These are phyloP conservation scores for Leccinum variicolor DNA, from an alignment of 768 basidiomycete species.

Conservation along the genomic window DNA sequence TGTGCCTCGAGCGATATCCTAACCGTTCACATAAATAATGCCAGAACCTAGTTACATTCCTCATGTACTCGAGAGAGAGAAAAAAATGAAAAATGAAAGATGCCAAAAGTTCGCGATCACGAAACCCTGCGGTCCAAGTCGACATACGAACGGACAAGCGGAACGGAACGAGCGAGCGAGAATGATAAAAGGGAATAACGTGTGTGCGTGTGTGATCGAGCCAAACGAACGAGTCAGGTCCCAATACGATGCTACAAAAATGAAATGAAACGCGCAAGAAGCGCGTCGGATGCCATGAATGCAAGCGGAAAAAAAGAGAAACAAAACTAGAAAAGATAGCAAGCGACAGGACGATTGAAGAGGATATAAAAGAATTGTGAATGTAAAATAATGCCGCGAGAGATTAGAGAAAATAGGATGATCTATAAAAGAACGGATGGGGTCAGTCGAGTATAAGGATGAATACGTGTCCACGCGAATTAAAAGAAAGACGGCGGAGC, in stretches of 20 bases:
- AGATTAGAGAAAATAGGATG: slow-evolving; percentile 9
- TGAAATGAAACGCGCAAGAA: neutral
- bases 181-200: neutral
- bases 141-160: too few relatives aligned
- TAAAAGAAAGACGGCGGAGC: neutral
- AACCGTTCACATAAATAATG: too few relatives aligned
- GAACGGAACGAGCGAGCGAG: too few relatives aligned
- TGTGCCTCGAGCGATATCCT: too few relatives aligned
- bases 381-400: slow-evolving; percentile 5
- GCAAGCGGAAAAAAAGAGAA: neutral
- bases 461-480: neutral
- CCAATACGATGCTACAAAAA: slow-evolving; percentile 15
- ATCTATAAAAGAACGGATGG: slow-evolving; percentile 9
- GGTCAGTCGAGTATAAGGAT: neutral
- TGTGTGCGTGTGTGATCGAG: neutral
- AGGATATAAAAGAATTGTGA: slow-evolving; percentile 11
- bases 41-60: too few relatives aligned
- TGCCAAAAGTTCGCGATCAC: neutral
- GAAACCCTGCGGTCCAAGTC: neutral
- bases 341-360: slow-evolving; percentile 1
- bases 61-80: too few relatives aligned
- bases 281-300: neutral
- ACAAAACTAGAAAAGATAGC: neutral
- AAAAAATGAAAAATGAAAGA: neutral
- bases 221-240: slow-evolving; percentile 4